A percentile compares a stretch with the other conserved stretches of the same genome.
phyloP scores from a whole-genome alignment of 2,329 filamentous ascomycete species.

The Penicillium sp. region DNA sequence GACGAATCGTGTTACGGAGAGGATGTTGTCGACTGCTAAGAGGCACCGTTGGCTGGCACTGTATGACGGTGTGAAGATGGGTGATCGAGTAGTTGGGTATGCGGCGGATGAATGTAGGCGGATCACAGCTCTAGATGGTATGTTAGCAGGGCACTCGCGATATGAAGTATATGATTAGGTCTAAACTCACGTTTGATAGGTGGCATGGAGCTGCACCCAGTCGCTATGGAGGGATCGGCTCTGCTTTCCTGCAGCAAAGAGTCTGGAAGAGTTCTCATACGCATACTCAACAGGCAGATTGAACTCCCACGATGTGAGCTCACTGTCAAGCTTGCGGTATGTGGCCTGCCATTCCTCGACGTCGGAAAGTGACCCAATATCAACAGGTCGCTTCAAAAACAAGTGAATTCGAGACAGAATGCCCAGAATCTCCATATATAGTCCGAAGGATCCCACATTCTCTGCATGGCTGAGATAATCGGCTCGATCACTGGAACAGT shows the following conservation, averaged over 20 bases:
- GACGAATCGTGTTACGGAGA: constrained; percentile 78
- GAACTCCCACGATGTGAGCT: constrained; percentile 82
- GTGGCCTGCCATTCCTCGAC: constrained; percentile 89
- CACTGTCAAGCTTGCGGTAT: constrained; percentile 83
- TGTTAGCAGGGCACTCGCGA: constrained; percentile 29
- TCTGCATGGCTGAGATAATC: constrained; percentile 75
- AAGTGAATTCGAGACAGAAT: constrained; percentile 87
- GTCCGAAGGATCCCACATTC: constrained; percentile 84
- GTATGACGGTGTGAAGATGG: constrained; percentile 88
- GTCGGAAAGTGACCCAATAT: constrained; percentile 81
- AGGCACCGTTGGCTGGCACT: constrained; percentile 84
- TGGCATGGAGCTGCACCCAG: constrained; percentile 90
- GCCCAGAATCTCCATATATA: constrained; percentile 87
- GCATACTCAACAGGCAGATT: constrained; percentile 81
- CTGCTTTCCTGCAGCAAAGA: constrained; percentile 70
- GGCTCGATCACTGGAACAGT: constrained; percentile 57
- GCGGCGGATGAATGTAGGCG: constrained; percentile 89
- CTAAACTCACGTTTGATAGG: constrained; percentile 75
- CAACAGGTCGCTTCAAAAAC: constrained; percentile 86
- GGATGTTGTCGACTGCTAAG: constrained; percentile 81
- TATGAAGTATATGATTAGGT: background rate
- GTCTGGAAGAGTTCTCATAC: constrained; percentile 71
- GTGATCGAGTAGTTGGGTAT: constrained; percentile 86
- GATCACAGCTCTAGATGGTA: constrained; percentile 69
- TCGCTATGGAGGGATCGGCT: constrained; percentile 76